Percentiles rank a stretch among this genome's conserved stretches.
Conservation (phyloP, 352 stramenopile species). For the Pythium brachiatum region DNA sequence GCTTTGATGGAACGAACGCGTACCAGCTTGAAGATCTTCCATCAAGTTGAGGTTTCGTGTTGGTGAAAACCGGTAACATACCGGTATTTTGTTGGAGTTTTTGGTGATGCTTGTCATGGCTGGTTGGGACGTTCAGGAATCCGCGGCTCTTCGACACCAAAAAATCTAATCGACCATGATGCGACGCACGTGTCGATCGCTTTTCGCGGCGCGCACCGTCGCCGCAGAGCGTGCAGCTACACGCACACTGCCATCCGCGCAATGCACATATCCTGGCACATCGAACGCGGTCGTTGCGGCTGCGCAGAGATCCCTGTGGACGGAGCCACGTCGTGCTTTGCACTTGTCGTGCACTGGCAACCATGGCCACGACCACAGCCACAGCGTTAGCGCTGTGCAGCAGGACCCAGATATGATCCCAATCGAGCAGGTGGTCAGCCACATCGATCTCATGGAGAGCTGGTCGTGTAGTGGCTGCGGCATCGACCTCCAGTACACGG, state of each 20-base stretch:
- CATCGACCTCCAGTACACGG: conserved; percentile 73
- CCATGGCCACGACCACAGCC: conserved; percentile 10
- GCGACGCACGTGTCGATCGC: conserved; percentile 12
- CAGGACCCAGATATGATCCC: conserved; percentile 25
- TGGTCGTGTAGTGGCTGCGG: conserved; percentile 82
- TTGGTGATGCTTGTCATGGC: conserved; percentile 16
- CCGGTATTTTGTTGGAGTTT: conserved; percentile 3
- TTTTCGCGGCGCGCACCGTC: conserved; percentile 11
- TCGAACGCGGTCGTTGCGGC: background rate
- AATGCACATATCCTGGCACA: background rate
- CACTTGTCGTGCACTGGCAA: conserved; percentile 2
- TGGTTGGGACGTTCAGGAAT: conserved; percentile 9
- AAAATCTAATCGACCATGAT: conserved; percentile 16
- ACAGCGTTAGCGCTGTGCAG: background rate
- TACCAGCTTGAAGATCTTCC: conserved; percentile 8
- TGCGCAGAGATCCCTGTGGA: conserved; percentile 12
- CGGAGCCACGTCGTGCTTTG: conserved; percentile 3
- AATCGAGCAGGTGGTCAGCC: conserved; percentile 59
- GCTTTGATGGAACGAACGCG: no score
- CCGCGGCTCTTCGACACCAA: conserved; percentile 3
- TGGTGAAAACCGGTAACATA: conserved; percentile 9
- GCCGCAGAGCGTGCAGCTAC: background rate
- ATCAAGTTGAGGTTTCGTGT: background rate
- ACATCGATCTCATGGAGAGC: conserved; percentile 82
- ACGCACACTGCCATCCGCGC: background rate